phyloP scores from a whole-genome alignment of 768 basidiomycete species.

The Mycena kentingensis region DNA sequence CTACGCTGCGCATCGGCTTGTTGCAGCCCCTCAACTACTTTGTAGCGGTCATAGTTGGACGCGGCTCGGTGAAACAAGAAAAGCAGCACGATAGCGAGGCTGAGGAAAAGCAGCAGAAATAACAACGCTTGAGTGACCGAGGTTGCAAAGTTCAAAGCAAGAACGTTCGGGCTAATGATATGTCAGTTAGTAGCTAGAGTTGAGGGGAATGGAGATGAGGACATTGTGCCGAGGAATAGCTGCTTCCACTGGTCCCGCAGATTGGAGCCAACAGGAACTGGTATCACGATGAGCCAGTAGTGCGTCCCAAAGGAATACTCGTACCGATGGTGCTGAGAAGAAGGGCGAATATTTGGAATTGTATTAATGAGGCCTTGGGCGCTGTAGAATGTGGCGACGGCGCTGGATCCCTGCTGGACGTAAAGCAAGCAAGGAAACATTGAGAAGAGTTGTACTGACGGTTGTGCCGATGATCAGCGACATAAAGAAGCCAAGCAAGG shows the following conservation, averaged over 20 bases:
- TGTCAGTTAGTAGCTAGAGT: conserved; percentile 8
- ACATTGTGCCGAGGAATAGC: conserved; percentile 71
- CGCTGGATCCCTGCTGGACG: conserved; percentile 61
- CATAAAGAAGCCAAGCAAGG: conserved; percentile 48
- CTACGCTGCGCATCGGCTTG: conserved; percentile 40
- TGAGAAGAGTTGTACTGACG: conserved; percentile 39
- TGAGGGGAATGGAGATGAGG: conserved; percentile 23
- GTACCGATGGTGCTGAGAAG: conserved; percentile 67
- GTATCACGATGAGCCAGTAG: conserved; percentile 1
- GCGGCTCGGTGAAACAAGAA: conserved; percentile 60
- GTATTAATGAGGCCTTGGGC: conserved; percentile 69
- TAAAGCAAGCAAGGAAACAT: not conserved
- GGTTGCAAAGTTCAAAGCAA: conserved; percentile 73
- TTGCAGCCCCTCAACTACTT: conserved; percentile 58
- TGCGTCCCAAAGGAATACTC: conserved; percentile 3
- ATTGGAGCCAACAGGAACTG: conserved; percentile 43
- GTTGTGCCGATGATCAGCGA: conserved; percentile 55
- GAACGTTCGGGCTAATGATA: conserved; percentile 59
- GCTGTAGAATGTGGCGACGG: conserved; percentile 68
- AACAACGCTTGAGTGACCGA: conserved; percentile 59
- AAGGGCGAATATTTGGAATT: conserved; percentile 70
- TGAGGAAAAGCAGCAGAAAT: conserved; percentile 61
- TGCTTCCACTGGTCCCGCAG: conserved; percentile 55
- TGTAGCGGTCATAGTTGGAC: conserved; percentile 48
- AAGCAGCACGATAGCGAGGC: conserved; percentile 53